A percentile compares a stretch with the other conserved stretches of the same genome.
Evolutionary conservation across 192 early-diverging fungal species (phyloP).

Genomic region (Coemansia sp.): DNA sequence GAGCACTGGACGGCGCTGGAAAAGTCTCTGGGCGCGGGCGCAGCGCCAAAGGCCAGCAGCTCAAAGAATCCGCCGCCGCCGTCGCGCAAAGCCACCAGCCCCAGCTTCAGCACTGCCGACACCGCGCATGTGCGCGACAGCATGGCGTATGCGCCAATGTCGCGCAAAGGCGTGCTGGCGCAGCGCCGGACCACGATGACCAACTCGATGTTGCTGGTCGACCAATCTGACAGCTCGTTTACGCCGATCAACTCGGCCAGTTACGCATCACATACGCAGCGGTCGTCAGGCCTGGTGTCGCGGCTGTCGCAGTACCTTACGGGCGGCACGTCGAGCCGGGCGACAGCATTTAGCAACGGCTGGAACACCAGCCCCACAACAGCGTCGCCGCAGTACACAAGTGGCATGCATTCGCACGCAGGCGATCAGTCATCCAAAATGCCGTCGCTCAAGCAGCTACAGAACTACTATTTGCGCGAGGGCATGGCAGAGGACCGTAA

Average conservation of each 20-base stretch:
- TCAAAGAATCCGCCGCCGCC: constrained; percentile 22
- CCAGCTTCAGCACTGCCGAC: constrained; percentile 2
- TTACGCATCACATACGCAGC: constrained; percentile 3
- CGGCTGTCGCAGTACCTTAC: constrained; percentile 49
- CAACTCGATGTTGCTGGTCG: constrained; percentile 47
- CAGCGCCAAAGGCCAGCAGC: constrained; percentile 4
- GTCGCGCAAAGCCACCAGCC: constrained; percentile 21
- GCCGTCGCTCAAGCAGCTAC: constrained; percentile 53
- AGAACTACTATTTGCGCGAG: constrained; percentile 47
- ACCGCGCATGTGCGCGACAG: constrained; percentile 19
- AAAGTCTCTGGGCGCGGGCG: constrained; percentile 23
- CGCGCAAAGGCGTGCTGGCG: constrained; percentile 3
- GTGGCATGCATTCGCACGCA: background rate
- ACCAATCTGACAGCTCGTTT: constrained; percentile 31
- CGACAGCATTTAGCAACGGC: constrained; percentile 9
- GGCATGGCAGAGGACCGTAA: constrained; percentile 13
- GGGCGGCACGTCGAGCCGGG: constrained; percentile 1
- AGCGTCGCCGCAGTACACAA: background rate
- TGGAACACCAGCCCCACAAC: constrained; percentile 11
- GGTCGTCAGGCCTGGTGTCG: constrained; percentile 28
- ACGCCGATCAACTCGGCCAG: constrained; percentile 13
- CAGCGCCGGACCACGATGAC: constrained; percentile 22
- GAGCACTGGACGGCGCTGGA: constrained; percentile 58
- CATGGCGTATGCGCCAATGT: constrained; percentile 45
- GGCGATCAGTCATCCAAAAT: constrained; percentile 16